phyloP scores from a whole-genome alignment of 1,284 basidiomycete genomes.

The Moesziomyces parantarcticus region DNA sequence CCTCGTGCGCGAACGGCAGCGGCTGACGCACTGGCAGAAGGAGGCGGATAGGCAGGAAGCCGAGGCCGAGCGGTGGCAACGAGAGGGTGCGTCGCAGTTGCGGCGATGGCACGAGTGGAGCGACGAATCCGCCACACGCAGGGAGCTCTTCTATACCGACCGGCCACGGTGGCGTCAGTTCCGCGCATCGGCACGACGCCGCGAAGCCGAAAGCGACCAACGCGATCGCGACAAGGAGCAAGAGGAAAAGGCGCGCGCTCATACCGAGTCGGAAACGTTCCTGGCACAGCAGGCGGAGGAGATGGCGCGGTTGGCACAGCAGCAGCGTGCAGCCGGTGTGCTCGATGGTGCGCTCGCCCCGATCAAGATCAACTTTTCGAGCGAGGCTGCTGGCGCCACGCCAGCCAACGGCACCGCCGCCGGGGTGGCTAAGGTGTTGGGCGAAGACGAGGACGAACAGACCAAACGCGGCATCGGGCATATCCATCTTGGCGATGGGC shows the following conservation, averaged over 20 bases:
- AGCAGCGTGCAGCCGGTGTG: conserved; percentile 58
- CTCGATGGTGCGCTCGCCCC: conserved; percentile 49
- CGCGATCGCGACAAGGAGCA: conserved; percentile 37
- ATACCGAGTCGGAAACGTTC: conserved; percentile 58
- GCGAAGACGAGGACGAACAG: conserved; percentile 57
- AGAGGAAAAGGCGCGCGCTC: conserved; percentile 41
- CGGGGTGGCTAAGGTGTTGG: conserved; percentile 28
- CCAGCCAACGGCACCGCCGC: conserved; percentile 2
- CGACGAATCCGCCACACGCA: conserved; percentile 30
- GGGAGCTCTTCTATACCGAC: conserved; percentile 54
- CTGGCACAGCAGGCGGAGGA: conserved; percentile 60
- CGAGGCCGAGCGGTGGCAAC: conserved; percentile 34
- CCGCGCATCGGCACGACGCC: conserved; percentile 32
- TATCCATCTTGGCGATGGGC: conserved; percentile 45
- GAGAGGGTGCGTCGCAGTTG: conserved; percentile 19
- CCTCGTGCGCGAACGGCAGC: conserved; percentile 37
- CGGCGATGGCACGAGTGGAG: conserved; percentile 41
- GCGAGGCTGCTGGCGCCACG: conserved; percentile 4
- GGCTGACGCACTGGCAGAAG: conserved; percentile 58
- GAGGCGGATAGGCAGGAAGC: conserved; percentile 28
- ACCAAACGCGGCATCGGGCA: conserved; percentile 44
- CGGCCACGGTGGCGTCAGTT: conserved; percentile 58
- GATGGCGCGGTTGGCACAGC: conserved; percentile 54
- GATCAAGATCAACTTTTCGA: conserved; percentile 63
- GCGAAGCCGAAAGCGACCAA: conserved; percentile 56